Evolutionary conservation across 192 early-diverging fungal genomes (phyloP), one percentile per base, ranked within the genome.

Genomic region (Coemansia sp.): DNA sequence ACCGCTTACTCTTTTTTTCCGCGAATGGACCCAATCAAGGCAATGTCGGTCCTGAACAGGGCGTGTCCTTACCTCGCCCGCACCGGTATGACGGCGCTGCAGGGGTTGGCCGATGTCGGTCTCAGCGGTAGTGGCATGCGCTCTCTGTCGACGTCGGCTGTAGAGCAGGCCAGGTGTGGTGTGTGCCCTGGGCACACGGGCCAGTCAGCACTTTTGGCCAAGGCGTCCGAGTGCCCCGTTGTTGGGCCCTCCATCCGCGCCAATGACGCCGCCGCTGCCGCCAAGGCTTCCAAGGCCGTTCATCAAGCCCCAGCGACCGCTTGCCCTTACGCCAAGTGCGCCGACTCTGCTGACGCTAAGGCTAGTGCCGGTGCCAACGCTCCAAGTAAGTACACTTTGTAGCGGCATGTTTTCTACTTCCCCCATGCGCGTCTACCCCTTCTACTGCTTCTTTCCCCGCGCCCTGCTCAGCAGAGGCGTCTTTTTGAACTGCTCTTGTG

Each of bases 61-160:
- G 75, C 81, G n/a, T 83, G 81, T 31, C 81, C 81, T 63, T 83
- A 78, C 33, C 81, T 83, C 46, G 81, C 81, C 47, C 81, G 81
- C 70, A 78, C 81, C 36, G 73, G 81, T 31, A 44, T 78, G 47
- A 62, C 76, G 10, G 76, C 69, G 31, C 81, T 83, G 66, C 72
- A 83, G 81, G 70, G 69, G 22, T 70, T 80, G 38, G 66, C 70
- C 16, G 73, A 46, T 24, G 60, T 63, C 0, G 65, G 71, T n/a
- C 44, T 46, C 3, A 53, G 47, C 29, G 36, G 55, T 41, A 47
- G 72, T 22, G 57, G 57, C 10, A 39, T 69, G 38, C 82, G 82
- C 53, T 55, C 73, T 0, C 55, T 84, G 71, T 46, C 82, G 33
- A 80, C 82, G 6, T 84, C 82, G 18, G 82, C 82, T 13, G 68